Evolutionary conservation across 768 basidiomycete species (phyloP), one percentile per base, ranked within the genome.

Genomic region (Mycena indigotica): DNA sequence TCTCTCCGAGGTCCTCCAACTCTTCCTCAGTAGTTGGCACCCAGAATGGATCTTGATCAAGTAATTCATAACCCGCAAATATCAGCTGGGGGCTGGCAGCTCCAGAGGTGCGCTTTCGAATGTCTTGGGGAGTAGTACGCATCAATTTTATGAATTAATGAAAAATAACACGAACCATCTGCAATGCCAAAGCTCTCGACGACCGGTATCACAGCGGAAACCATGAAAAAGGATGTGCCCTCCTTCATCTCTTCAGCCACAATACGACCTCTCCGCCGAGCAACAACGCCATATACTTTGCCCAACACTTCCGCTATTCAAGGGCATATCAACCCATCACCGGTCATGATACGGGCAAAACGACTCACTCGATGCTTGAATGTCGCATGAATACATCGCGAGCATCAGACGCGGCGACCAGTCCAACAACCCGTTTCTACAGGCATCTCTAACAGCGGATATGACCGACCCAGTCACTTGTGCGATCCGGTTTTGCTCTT

Each of bases 201-300:
- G 5, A 98, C 95, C 2, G 97, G 97, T 19, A 99, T 73, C 59
- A 97, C 75, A 1, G 97, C 92, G 5, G 88, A 84, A 21, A 99
- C 87, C 10, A 88, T 94, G 75, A 99, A 97, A 75, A 97, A 95
- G 1, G 89, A 82, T 0, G 95, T 97, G 0, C 97, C 95, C 70
- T 98, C 95, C 70, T 95, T 98, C 95, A 98, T 96, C 71, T 98
- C 97, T 68, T 98, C 97, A 15, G 95, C 90, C 3, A 98, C 84
- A 58, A 99, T 96, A 46, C 90, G 81, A 2, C 97, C 97, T 50
- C 93, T 85, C 61, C 96, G 85, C 70, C 88, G 87, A 0, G 96
- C 88, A 3, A 98, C 91, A 19, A 98, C 97, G 8, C 86, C 95
- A 66, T 98, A 98, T 1, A 98, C 95, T 70, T 96, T 98, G 2